Evolutionary conservation across 805 yeast genomes (phyloP).

Genomic region (Yarrowia hollandica): DNA sequence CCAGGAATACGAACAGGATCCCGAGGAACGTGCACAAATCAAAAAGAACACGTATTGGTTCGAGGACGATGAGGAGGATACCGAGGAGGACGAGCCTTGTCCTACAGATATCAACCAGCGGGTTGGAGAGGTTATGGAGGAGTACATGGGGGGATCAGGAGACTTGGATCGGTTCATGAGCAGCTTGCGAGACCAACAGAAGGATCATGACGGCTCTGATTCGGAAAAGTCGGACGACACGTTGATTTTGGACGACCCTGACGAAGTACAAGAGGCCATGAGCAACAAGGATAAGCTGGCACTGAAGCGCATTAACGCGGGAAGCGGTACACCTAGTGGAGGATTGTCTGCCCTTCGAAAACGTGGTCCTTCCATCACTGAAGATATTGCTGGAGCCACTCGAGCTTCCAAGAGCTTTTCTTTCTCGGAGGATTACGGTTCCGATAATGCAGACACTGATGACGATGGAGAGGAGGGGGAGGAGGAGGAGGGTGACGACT

Average conservation of each 20-base stretch:
- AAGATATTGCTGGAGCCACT: neutral
- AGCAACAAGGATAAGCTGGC: no score
- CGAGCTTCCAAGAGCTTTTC: conserved; percentile 5
- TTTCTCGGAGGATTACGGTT: conserved; percentile 24
- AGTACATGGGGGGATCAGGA: neutral
- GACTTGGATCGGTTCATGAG: neutral
- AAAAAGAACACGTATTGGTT: conserved; percentile 47
- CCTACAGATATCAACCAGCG: neutral
- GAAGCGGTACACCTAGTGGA: neutral
- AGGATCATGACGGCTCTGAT: neutral
- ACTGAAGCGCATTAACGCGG: neutral
- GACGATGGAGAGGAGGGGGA: conserved; percentile 31
- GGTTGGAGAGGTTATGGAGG: neutral
- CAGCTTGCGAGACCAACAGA: neutral
- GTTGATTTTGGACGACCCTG: no score
- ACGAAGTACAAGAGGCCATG: neutral
- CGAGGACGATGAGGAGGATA: conserved; percentile 3
- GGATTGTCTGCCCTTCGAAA: neutral
- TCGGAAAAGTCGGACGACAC: neutral
- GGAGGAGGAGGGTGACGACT: no score
- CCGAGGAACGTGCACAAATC: conserved; percentile 33
- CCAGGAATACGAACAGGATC: conserved; percentile 11
- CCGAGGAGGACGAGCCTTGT: conserved; percentile 4
- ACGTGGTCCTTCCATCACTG: neutral
- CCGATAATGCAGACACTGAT: conserved; percentile 1